Percentiles rank a stretch among this genome's conserved stretches.
These are phyloP conservation scores for Chlamydomonas incerta DNA, from an alignment of 139 green algal species.

Conservation along the genomic window DNA sequence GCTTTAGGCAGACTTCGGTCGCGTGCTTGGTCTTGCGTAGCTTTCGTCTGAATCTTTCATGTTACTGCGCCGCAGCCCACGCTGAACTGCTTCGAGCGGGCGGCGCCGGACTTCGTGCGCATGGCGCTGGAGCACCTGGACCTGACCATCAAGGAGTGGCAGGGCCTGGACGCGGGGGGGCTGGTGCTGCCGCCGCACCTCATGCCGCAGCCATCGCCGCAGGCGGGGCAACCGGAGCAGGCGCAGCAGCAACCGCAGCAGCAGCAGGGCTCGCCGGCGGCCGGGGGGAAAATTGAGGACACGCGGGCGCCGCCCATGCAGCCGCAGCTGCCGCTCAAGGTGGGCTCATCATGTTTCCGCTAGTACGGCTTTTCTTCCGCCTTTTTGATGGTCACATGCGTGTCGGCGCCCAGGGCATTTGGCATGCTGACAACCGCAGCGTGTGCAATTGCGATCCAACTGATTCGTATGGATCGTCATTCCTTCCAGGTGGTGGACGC, in stretches of 20 bases:
- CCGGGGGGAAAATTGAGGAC: neutral
- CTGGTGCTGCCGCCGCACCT: slow-evolving; percentile 55
- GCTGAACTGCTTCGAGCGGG: slow-evolving; percentile 53
- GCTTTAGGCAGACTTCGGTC: too few relatives aligned
- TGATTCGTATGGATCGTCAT: too few relatives aligned
- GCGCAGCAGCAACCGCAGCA: neutral
- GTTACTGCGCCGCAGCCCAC: slow-evolving; percentile 54
- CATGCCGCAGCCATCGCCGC: slow-evolving; percentile 24
- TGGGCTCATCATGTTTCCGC: too few relatives aligned
- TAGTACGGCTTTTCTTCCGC: too few relatives aligned
- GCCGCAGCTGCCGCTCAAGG: neutral
- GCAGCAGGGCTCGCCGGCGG: neutral
- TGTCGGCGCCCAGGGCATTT: too few relatives aligned
- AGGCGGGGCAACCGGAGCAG: neutral
- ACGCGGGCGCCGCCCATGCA: neutral
- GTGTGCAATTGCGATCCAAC: too few relatives aligned
- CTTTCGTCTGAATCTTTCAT: too few relatives aligned
- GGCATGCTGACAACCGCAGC: too few relatives aligned
- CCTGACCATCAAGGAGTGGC: slow-evolving; percentile 61
- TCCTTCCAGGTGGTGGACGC: too few relatives aligned
- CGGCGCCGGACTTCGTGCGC: slow-evolving; percentile 54
- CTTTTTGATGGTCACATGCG: too few relatives aligned
- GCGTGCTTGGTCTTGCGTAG: too few relatives aligned
- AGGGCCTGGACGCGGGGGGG: slow-evolving; percentile 50
- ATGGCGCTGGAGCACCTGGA: slow-evolving; percentile 62